Conservation (phyloP, 1,284 basidiomycete genomes). For the Polyporus tsugae region DNA sequence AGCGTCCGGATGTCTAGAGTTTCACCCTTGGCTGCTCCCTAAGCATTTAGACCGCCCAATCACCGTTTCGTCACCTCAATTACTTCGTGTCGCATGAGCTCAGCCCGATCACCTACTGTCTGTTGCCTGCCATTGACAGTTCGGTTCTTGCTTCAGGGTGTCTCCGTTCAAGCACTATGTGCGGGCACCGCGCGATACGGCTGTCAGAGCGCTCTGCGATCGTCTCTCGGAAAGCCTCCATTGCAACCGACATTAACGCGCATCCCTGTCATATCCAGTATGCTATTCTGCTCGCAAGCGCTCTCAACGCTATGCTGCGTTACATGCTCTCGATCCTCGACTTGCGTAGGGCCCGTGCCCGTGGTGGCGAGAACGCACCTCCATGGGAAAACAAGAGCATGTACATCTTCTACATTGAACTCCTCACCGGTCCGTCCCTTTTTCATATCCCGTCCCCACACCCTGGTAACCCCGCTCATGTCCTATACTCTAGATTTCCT, state of each 20-base stretch:
- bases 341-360: constrained; percentile 73
- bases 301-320: constrained; percentile 82
- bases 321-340: constrained; percentile 90
- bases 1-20: background rate
- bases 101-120: background rate
- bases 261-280: constrained; percentile 59
- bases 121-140: too few relatives aligned
- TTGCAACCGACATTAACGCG: constrained; percentile 1
- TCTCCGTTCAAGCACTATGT: too few relatives aligned
- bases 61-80: background rate
- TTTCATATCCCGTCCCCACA: background rate
- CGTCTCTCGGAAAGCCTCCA: background rate
- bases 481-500: constrained; percentile 75
- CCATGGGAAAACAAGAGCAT: constrained; percentile 99
- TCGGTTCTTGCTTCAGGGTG: too few relatives aligned
- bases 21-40: background rate
- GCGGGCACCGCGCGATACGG: too few relatives aligned
- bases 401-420: constrained; percentile 95
- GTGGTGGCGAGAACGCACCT: constrained; percentile 88
- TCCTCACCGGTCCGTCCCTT: constrained; percentile 75
- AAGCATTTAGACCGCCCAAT: background rate
- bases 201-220: background rate
- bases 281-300: constrained; percentile 87
- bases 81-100: background rate
- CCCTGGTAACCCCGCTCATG: background rate